These are phyloP conservation scores for Leccinum longicurvipes DNA, from an alignment of 768 basidiomycete genomes.

Conservation along the genomic window DNA sequence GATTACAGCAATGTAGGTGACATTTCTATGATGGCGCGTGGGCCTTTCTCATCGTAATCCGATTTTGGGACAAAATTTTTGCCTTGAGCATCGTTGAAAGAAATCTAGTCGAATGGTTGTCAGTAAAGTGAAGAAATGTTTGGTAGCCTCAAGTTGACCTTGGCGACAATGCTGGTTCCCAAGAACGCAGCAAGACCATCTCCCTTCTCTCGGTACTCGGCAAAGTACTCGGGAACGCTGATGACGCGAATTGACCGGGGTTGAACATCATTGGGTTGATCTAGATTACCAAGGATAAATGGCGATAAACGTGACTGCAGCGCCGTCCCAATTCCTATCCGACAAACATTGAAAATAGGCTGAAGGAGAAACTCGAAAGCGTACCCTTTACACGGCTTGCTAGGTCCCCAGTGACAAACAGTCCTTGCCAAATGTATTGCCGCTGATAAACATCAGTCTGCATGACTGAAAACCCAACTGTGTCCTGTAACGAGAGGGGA, in stretches of 20 bases:
- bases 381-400: conserved; percentile 69
- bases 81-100: conserved; percentile 65
- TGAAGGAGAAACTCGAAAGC: conserved; percentile 3
- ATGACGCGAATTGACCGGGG: conserved; percentile 61
- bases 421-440: conserved; percentile 70
- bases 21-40: conserved; percentile 73
- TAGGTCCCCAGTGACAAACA: conserved; percentile 79
- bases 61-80: conserved; percentile 76
- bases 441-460: conserved; percentile 63
- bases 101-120: conserved; percentile 45
- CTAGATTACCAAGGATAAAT: conserved; percentile 56
- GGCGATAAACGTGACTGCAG: conserved; percentile 69
- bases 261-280: conserved; percentile 69
- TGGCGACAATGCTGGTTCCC: conserved; percentile 81
- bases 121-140: background rate
- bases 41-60: conserved; percentile 72
- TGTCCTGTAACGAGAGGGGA: conserved; percentile 57
- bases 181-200: conserved; percentile 80
- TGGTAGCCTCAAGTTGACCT: conserved; percentile 43
- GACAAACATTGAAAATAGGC: background rate
- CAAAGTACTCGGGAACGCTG: conserved; percentile 84
- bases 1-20: conserved; percentile 64
- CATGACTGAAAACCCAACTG: conserved; percentile 59
- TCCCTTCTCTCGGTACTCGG: conserved; percentile 83
- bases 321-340: conserved; percentile 58